These are phyloP conservation scores for Hysterangium stoloniferum DNA, from an alignment of 768 basidiomycete genomes.

Conservation along the genomic window DNA sequence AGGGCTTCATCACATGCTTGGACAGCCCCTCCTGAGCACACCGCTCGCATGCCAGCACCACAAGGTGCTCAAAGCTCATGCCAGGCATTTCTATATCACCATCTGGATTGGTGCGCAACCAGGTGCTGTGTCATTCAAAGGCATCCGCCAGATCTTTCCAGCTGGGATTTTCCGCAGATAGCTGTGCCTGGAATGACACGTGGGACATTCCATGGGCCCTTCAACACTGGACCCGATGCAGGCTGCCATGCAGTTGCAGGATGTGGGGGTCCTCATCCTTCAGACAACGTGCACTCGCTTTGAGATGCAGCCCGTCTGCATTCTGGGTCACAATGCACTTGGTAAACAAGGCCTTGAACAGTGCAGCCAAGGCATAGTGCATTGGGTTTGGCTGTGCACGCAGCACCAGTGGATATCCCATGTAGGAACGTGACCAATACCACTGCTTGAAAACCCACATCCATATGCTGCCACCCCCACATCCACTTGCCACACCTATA, in stretches of 20 bases:
- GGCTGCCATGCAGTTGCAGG: constrained; percentile 85
- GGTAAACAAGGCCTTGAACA: constrained; percentile 61
- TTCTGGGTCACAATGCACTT: constrained; percentile 66
- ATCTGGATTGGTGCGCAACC: constrained; percentile 82
- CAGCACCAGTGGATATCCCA: constrained; percentile 85
- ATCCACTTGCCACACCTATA: too few species aligned
- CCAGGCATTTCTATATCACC: constrained; percentile 81
- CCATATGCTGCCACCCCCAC: too few species aligned
- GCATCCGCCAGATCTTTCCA: constrained; percentile 60
- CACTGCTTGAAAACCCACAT: too few species aligned
- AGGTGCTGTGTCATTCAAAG: constrained; percentile 45
- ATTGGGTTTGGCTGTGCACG: constrained; percentile 80
- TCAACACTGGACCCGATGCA: constrained; percentile 77
- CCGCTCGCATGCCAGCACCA: constrained; percentile 67
- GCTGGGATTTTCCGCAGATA: constrained; percentile 66
- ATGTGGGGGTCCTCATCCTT: constrained; percentile 36
- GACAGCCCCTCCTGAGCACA: constrained; percentile 53
- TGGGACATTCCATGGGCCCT: constrained; percentile 61
- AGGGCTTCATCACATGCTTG: constrained; percentile 67
- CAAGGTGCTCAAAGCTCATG: constrained; percentile 66
- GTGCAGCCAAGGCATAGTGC: constrained; percentile 78
- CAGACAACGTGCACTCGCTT: constrained; percentile 52
- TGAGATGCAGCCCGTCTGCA: constrained; percentile 92
- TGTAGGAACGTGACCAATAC: constrained; percentile 75
- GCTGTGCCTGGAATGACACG: constrained; percentile 61